phyloP scores from a whole-genome alignment of 2,329 filamentous ascomycete genomes.

The Hypoxylon sp. region DNA sequence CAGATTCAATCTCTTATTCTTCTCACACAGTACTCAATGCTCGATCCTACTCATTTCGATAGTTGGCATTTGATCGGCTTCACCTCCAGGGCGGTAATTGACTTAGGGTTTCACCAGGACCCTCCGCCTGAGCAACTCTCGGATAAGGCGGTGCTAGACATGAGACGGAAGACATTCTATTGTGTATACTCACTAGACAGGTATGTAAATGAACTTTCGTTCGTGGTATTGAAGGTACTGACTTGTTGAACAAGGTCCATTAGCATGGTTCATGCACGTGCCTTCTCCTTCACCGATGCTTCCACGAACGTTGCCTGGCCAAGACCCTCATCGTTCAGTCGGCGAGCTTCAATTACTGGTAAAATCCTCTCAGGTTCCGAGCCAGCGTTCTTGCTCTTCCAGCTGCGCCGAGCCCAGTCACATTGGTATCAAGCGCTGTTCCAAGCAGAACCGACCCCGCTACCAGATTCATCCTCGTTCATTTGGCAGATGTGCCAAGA shows the following conservation, averaged over 20 bases:
- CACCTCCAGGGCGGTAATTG: constrained; percentile 87
- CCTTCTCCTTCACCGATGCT: constrained; percentile 95
- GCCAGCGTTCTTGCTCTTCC: constrained; percentile 83
- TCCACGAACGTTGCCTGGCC: constrained; percentile 87
- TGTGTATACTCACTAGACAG: constrained; percentile 92
- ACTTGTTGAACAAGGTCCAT: constrained; percentile 64
- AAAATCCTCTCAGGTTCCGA: constrained; percentile 70
- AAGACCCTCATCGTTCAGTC: constrained; percentile 61
- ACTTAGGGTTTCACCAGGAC: constrained; percentile 94
- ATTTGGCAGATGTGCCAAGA: constrained; percentile 82
- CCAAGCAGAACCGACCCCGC: constrained; percentile 79
- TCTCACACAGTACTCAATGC: constrained; percentile 88
- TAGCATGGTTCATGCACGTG: constrained; percentile 87
- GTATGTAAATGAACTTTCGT: constrained; percentile 60
- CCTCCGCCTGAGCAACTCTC: constrained; percentile 78
- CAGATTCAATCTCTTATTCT: constrained; percentile 91
- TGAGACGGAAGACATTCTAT: constrained; percentile 87
- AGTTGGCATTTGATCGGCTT: constrained; percentile 95
- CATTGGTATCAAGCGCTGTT: constrained; percentile 91
- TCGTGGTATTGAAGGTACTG: constrained; percentile 1
- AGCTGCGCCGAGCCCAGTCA: constrained; percentile 87
- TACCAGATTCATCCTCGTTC: constrained; percentile 77
- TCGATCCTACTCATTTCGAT: constrained; percentile 92
- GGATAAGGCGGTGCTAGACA: constrained; percentile 78
- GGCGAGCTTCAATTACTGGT: constrained; percentile 60